Evolutionary conservation across 352 stramenopile genomes (phyloP), one percentile per base, ranked within the genome.

Genomic region (Globisporangium nunn): DNA sequence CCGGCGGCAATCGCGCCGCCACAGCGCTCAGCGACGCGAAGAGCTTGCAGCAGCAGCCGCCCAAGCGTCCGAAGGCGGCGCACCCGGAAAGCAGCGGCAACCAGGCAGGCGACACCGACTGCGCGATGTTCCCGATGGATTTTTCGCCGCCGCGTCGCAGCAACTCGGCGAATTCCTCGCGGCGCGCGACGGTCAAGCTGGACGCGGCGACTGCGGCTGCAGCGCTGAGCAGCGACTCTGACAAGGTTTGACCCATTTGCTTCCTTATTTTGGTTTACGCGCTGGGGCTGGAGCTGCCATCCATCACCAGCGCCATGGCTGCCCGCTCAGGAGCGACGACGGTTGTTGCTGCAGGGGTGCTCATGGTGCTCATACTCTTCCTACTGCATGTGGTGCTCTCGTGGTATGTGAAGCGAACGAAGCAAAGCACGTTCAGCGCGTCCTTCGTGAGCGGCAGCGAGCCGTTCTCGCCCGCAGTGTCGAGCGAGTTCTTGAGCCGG

Each of bases 401-500:
- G 15, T 43, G 30, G 49, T 43, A 35, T 4, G 2, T 23, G n/a
- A 3, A 41, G 31, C 37, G 50, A 35, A 68, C 47, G 35, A 57
- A 50, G 29, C 49, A 45, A 4, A 62, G 63, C 11, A 41, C 33
- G 17, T 41, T 64, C 17, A 66, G 72, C 39, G 64, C 57, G 14
- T 72, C 70, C 30, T 67, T 62, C 30, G 49, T 53, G 48, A 56
- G 50, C 12, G 54, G 57, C 33, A 73, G 57, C 23, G 63, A 75
- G 35, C 59, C 52, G 41, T 74, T 64, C 43, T 77, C 70, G 14
- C 51, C 70, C 4, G 48, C 67, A 8, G 56, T 61, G n/a, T 84
- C 72, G 3, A 74, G 79, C 47, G 56, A 81, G 39, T 91, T 89
- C 61, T 55, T 91, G 0, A 71, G 71, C 33, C 81, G 78, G 43